A percentile compares a stretch with the other conserved stretches of the same genome.
Evolutionary conservation across 768 basidiomycete genomes (phyloP).

Genomic region (Multifurca ochricompacta): DNA sequence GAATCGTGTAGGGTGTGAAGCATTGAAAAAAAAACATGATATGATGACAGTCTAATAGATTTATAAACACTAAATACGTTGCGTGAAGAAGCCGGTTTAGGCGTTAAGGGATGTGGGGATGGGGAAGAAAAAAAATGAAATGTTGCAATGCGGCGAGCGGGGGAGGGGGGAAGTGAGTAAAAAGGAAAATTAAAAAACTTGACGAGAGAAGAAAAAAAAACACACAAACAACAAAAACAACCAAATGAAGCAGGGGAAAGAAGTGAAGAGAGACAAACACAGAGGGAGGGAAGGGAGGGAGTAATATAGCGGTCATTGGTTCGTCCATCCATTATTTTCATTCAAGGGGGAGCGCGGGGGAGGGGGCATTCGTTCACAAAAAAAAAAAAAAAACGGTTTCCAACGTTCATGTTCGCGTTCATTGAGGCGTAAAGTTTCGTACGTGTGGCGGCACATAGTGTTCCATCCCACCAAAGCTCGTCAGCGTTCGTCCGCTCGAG

Average conservation of each 20-base stretch:
- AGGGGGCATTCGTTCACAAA: background rate
- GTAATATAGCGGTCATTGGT: background rate
- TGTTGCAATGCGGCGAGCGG: too few relatives aligned
- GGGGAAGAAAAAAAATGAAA: too few relatives aligned
- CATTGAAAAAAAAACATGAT: background rate
- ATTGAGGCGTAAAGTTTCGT: background rate
- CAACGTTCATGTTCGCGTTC: background rate
- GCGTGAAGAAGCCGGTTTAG: too few relatives aligned
- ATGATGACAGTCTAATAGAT: background rate
- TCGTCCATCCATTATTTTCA: background rate
- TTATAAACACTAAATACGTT: too few relatives aligned
- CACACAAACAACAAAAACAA: constrained; percentile 1
- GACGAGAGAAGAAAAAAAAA: background rate
- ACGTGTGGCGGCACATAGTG: constrained; percentile 24
- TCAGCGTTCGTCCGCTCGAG: constrained; percentile 38
- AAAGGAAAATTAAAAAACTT: background rate
- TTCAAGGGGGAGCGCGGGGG: background rate
- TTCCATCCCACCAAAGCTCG: constrained; percentile 41
- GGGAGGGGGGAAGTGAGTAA: background rate
- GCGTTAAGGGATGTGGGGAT: too few relatives aligned
- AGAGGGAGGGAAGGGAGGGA: background rate
- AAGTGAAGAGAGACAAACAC: background rate
- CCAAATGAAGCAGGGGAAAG: too few relatives aligned
- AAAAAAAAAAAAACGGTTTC: background rate
- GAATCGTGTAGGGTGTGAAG: background rate